Base-by-base conservation (phyloP, 768 basidiomycete species). In the Trametes meyenii region DNA sequence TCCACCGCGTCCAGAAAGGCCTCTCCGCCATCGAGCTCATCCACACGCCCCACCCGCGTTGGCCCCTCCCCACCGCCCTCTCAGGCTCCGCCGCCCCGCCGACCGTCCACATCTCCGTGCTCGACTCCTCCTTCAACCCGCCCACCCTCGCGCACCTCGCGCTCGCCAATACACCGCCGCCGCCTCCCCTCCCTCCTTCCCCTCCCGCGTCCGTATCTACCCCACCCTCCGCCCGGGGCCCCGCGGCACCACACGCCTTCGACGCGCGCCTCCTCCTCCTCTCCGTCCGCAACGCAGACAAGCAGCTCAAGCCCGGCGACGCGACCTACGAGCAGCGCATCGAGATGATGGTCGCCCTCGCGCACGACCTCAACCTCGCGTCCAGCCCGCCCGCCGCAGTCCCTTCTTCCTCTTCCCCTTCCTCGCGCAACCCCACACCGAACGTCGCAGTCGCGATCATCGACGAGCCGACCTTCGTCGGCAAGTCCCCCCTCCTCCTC, bases 41-140 rank as follows among this genome's bases (percentile, higher is more conserved):
- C 14, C 84, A 85, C 71, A 71, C 77, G 11, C 77, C 88, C 2
- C 86, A 91, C 67, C 71, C 78, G 14, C 74, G 69, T 33, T 94
- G 92, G 92, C 92, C 92, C 11, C 69, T 85, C 10, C 80, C 77
- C 2, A 74, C 71, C 36, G 35, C 65, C 21, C 35, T 62, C 26
- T 19, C 51, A 6, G 11, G n/a, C n/a, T n/a, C 65, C 57, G 51
- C 50, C 17, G 58, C 61, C 16, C n/a, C 42, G 24, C 55, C 36
- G 33, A 70, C 72, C 3, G 70, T 87, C 38, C 81, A 79, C 54
- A 81, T 96, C 49, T 81, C 89, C 3, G 78, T 96, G n/a, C 81
- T 97, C 40, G 96, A 97, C 68, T 89, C 94, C 1, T 95, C 93
- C 1, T 98, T 92, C 77, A 96, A 98, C 69, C 95, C 95, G 3